Evolutionary conservation across 306 rosid species (phyloP).

Genomic region (Sicyos baderoa): DNA sequence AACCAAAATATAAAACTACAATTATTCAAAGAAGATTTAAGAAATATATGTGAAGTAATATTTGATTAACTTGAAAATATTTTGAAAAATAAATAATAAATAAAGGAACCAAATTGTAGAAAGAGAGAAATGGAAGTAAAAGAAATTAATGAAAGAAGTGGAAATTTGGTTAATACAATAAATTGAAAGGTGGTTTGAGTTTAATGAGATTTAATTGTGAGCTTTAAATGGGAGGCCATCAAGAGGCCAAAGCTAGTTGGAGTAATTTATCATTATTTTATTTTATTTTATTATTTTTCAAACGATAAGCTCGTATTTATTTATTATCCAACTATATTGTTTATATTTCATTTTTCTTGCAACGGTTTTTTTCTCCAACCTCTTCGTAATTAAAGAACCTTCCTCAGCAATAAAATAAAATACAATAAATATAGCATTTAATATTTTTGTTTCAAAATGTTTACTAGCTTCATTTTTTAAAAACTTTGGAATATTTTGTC

Average conservation of each 20-base stretch:
- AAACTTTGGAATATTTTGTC: not conserved
- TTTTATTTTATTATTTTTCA: conserved; percentile 3
- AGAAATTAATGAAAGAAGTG: conserved; percentile 2
- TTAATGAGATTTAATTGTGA: conserved; percentile 14
- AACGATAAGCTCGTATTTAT: conserved; percentile 11
- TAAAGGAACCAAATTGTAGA: not conserved
- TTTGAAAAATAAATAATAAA: not conserved
- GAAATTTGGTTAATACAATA: conserved; percentile 12
- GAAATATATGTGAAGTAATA: not conserved
- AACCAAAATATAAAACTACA: too few species aligned
- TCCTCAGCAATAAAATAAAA: too few species aligned
- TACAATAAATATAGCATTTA: not conserved
- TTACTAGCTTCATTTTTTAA: not conserved
- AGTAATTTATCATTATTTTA: conserved; percentile 15
- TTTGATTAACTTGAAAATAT: not conserved
- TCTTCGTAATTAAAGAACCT: conserved; percentile 7
- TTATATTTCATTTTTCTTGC: not conserved
- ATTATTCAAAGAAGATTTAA: too few species aligned
- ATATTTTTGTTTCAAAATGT: not conserved
- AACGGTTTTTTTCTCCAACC: conserved; percentile 12
- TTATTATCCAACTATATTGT: conserved; percentile 13
- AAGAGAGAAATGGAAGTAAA: not conserved
- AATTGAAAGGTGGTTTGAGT: conserved; percentile 12
- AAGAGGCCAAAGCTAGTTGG: conserved; percentile 7
- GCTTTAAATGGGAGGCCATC: conserved; percentile 16